Conservation (phyloP, 805 yeast genomes). For the Candida piceae region DNA sequence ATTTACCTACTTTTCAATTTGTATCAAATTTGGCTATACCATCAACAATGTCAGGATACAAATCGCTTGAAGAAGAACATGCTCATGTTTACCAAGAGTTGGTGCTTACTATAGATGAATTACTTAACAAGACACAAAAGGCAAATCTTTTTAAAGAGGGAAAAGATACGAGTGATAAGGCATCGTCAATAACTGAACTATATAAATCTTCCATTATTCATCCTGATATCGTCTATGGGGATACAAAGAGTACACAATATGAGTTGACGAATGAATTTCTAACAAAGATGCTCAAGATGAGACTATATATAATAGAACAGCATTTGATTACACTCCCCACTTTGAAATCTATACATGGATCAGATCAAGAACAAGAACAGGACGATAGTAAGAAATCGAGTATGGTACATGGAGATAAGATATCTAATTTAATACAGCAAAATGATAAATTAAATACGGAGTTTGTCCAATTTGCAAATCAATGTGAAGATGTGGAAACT, state of each 20-base stretch:
- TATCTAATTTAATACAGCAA: constrained; percentile 6
- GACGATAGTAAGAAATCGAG: not conserved
- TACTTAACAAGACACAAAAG: constrained; percentile 19
- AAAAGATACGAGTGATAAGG: no score
- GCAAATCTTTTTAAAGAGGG: constrained; percentile 3
- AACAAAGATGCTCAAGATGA: constrained; percentile 14
- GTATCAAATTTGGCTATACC: no score
- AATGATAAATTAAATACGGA: constrained; percentile 11
- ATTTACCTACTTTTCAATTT: no score
- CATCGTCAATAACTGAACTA: not conserved
- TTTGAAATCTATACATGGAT: constrained; percentile 17
- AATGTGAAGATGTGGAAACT: no score
- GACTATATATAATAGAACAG: constrained; percentile 18
- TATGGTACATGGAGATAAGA: not conserved
- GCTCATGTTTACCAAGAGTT: constrained; percentile 30
- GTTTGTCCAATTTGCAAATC: no score
- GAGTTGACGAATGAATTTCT: constrained; percentile 9
- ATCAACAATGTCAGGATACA: no score
- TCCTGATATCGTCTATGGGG: constrained; percentile 1
- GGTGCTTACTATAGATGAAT: constrained; percentile 28
- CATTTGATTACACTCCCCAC: constrained; percentile 21
- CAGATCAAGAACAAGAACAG: constrained; percentile 2
- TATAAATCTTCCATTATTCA: constrained; percentile 1
- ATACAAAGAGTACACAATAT: not conserved
- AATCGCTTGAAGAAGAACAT: constrained; percentile 26